Evolutionary conservation across 345 rosid genomes (phyloP).

Genomic region (Melastoma malabathricum): DNA sequence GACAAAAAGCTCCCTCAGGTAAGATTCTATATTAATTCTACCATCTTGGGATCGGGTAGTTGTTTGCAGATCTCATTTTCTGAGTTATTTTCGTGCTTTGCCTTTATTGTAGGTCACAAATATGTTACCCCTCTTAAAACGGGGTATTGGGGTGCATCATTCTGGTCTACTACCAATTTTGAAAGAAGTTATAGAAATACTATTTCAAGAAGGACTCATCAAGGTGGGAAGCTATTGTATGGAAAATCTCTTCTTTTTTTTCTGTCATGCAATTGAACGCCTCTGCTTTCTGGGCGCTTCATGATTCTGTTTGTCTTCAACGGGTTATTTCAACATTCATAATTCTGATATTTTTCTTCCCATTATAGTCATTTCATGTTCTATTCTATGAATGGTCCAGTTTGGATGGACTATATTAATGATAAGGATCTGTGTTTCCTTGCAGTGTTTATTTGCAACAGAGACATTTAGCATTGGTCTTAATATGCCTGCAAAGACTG

Average conservation of each 20-base stretch:
- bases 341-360: no score
- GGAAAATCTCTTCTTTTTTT: not conserved
- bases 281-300: not conserved
- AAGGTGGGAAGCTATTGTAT: conserved; percentile 37
- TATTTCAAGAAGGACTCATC: conserved; percentile 95
- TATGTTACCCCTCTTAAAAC: conserved; percentile 88
- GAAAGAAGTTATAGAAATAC: conserved; percentile 95
- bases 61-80: not conserved
- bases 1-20: conserved; percentile 99
- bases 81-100: not conserved
- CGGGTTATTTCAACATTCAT: no score
- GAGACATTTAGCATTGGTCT: conserved; percentile 98
- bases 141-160: conserved; percentile 98
- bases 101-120: conserved; percentile 53
- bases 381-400: not conserved
- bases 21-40: conserved; percentile 18
- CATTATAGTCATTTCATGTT: no score
- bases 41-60: not conserved
- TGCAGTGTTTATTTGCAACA: conserved; percentile 95
- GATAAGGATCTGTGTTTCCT: conserved; percentile 11
- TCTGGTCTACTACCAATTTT: conserved; percentile 97
- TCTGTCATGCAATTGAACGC: not conserved
- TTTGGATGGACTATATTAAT: conserved; percentile 8
- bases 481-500: conserved; percentile 99
- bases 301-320: not conserved